Base-by-base conservation (phyloP, 352 stramenopile species). In the Phytopythium mirpurense region DNA sequence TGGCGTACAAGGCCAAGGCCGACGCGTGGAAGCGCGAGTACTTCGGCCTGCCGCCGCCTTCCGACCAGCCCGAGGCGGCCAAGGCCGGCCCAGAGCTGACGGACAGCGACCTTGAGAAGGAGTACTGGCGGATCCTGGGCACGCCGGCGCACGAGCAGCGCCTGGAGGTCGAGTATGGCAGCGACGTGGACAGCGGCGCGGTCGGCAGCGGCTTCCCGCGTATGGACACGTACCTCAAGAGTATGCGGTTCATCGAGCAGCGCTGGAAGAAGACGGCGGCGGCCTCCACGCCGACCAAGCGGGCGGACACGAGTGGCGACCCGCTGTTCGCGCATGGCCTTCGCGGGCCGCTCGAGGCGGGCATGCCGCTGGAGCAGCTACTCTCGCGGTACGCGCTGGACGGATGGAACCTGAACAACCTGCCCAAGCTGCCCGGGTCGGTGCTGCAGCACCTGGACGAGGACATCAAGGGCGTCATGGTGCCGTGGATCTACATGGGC, bases 401-500 rank as follows among this genome's bases (percentile, higher is more conserved):
- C 42, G 79, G 78, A 31, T 99, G 97, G 97, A 99, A 99, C 70
- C 78, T 99, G 18, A 99, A 99, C 74, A 99, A 98, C 59, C 85
- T 99, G 51, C 96, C 97, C 0, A 96, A 97, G 50, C 71, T 96
- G 40, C 78, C 82, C 14, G 90, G 92, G 0, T 98, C 88, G 15
- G 83, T 99, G 24, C 81, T 99, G 23, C 83, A 97, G 41, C 88
- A 99, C 67, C 70, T 99, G 12, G 92, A 98, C 44, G 93, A 98
- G 60, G 91, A 97, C 42, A 98, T 99, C 53, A 98, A 98, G 64
- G 97, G 97, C 1, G 96, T 99, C 12, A 99, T 98, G 79, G 87
- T 99, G 19, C 97, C 97, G n/a, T 99, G 97, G 97, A 81, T 99
- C 51, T 99, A 99, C 72, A 95, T 98, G 62, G 97, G 97, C 21